Conservation (phyloP, 2,329 filamentous ascomycete species). For the Phaeosphaeriaceae sp. region DNA sequence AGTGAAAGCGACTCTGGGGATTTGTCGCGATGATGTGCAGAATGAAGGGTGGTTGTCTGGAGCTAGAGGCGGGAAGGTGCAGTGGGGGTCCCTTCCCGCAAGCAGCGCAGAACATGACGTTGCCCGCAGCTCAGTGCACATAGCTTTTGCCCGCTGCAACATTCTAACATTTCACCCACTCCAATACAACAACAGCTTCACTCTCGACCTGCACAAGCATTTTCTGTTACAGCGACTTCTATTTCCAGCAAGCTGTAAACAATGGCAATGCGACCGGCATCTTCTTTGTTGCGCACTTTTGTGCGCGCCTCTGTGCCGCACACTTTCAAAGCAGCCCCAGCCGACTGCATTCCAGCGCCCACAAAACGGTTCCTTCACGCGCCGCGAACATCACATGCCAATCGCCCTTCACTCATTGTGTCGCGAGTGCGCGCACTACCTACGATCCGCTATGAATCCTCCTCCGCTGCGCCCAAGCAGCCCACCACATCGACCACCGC, state of each 20-base stretch:
- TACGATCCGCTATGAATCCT: slow-evolving; percentile 35
- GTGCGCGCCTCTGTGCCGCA: slow-evolving; percentile 25
- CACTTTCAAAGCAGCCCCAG: slow-evolving; percentile 13
- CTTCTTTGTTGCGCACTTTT: slow-evolving; percentile 31
- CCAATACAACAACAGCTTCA: neutral
- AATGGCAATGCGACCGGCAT: slow-evolving; percentile 32
- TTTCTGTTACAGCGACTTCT: neutral
- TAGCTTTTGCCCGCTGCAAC: neutral
- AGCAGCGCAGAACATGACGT: slow-evolving; percentile 11
- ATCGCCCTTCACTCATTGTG: slow-evolving; percentile 23
- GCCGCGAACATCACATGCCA: slow-evolving; percentile 34
- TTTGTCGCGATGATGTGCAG: neutral
- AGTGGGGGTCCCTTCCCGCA: slow-evolving; percentile 10
- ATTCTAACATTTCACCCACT: neutral
- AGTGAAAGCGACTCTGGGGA: neutral
- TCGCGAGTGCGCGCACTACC: slow-evolving; percentile 15
- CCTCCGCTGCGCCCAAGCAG: slow-evolving; percentile 25
- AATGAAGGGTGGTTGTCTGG: neutral
- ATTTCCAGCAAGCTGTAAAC: neutral
- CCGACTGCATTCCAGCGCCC: slow-evolving; percentile 32
- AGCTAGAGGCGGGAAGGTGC: slow-evolving; percentile 1
- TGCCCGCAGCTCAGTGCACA: neutral
- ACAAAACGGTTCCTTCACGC: slow-evolving; percentile 34
- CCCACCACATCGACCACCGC: slow-evolving; percentile 34
- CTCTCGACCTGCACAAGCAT: slow-evolving; percentile 1